Evolutionary conservation across 495 filamentous ascomycete genomes (phyloP).

Genomic region (Aspergillus cristatus): DNA sequence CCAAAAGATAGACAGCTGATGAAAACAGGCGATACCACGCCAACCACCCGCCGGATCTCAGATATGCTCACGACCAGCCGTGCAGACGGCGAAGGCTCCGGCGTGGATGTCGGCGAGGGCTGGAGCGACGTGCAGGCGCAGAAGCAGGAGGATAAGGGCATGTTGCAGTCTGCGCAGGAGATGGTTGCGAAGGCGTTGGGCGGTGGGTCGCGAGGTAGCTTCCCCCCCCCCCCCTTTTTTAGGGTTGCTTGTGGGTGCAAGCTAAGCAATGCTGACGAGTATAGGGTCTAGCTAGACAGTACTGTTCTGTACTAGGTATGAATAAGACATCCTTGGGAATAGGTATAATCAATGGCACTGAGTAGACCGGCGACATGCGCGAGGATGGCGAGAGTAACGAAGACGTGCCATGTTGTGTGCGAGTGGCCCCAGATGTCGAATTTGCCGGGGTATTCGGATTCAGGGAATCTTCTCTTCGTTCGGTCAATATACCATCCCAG

Average conservation of each 20-base stretch:
- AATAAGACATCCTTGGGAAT: not conserved
- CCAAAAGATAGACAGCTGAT: not conserved
- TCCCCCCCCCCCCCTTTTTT: not conserved
- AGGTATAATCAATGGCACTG: slow-evolving; percentile 10
- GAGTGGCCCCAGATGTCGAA: slow-evolving; percentile 16
- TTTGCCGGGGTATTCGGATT: slow-evolving; percentile 7
- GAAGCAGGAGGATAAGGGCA: slow-evolving; percentile 4
- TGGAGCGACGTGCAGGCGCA: slow-evolving; percentile 2
- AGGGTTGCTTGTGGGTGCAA: too few relatives aligned
- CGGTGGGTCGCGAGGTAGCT: slow-evolving; percentile 16
- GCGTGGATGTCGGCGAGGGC: not conserved
- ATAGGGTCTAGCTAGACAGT: not conserved
- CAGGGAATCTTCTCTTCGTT: slow-evolving; percentile 12
- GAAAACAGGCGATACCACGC: slow-evolving; percentile 16
- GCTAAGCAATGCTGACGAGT: not conserved
- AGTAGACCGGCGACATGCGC: slow-evolving; percentile 11
- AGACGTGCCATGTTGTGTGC: slow-evolving; percentile 15
- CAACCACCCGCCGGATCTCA: slow-evolving; percentile 19
- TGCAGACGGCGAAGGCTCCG: not conserved
- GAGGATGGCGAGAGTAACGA: slow-evolving; percentile 11
- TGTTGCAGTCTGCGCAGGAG: slow-evolving; percentile 15
- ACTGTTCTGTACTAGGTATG: too few relatives aligned
- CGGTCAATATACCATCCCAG: too few relatives aligned
- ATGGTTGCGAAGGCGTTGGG: slow-evolving; percentile 20
- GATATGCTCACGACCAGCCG: slow-evolving; percentile 9